Conservation (phyloP, 495 filamentous ascomycete genomes). For the Neurospora africana region DNA sequence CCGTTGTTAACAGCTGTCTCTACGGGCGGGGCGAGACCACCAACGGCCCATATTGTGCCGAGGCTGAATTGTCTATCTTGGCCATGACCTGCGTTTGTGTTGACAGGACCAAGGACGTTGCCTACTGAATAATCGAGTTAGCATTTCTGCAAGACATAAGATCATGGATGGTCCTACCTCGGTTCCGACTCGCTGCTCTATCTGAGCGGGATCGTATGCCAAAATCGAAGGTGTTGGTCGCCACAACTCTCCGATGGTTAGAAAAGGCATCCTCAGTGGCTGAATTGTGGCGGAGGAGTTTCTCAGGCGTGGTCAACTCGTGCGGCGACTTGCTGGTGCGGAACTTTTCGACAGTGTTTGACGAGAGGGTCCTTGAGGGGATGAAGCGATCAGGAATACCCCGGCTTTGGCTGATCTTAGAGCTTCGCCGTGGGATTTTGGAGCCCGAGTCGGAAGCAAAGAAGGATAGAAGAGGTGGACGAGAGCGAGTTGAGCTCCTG, state of each 20-base stretch:
- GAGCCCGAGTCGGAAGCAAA: constrained; percentile 7
- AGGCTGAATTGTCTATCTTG: constrained; percentile 43
- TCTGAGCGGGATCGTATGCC: constrained; percentile 21
- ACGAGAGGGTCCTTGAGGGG: constrained; percentile 36
- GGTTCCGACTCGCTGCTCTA: constrained; percentile 17
- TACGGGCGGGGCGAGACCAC: constrained; percentile 46
- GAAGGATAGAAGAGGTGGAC: constrained; percentile 9
- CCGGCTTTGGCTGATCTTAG: constrained; percentile 7
- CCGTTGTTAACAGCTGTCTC: constrained; percentile 48
- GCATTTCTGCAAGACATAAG: background rate
- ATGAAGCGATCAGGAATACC: constrained; percentile 60
- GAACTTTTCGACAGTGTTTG: constrained; percentile 43
- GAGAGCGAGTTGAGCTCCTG: constrained; percentile 3
- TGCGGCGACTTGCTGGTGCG: constrained; percentile 52
- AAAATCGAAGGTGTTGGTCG: constrained; percentile 20
- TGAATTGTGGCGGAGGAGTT: constrained; percentile 45
- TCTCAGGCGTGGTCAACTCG: constrained; percentile 51
- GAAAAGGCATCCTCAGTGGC: constrained; percentile 59
- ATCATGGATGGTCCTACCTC: constrained; percentile 8
- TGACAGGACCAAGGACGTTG: constrained; percentile 26
- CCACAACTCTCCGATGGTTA: constrained; percentile 29
- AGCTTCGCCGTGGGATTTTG: constrained; percentile 6
- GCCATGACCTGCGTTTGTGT: constrained; percentile 12
- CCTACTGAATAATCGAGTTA: constrained; percentile 12
- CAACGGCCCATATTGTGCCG: constrained; percentile 73